Percentiles rank a stretch among this genome's conserved stretches.
Conservation (phyloP, 2,329 filamentous ascomycete genomes). For the Botrytis squamosa region DNA sequence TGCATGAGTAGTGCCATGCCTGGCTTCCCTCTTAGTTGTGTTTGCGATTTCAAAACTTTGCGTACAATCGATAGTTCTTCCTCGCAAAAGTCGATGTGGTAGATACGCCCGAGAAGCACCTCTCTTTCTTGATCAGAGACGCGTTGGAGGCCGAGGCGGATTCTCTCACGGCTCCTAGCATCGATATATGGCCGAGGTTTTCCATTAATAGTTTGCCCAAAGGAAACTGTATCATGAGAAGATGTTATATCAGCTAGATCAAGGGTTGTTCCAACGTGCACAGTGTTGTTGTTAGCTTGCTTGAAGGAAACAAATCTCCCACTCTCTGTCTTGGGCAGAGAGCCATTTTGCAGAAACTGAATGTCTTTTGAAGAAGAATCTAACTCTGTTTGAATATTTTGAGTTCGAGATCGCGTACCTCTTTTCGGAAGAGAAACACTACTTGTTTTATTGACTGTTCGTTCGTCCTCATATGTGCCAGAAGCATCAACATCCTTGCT, state of each 20-base stretch:
- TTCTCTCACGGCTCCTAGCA: constrained; percentile 4
- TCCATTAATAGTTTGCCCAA: background rate
- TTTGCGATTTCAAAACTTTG: background rate
- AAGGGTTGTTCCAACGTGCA: background rate
- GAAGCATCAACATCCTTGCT: background rate
- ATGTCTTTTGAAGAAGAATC: background rate
- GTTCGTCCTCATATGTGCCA: background rate
- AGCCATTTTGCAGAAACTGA: background rate
- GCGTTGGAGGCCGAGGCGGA: constrained; percentile 23
- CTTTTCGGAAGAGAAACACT: background rate
- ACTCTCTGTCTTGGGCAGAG: background rate
- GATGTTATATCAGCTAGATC: background rate
- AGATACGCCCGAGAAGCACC: constrained; percentile 1
- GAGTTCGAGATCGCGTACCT: background rate
- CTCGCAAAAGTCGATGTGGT: constrained; percentile 28
- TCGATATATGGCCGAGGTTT: constrained; percentile 23
- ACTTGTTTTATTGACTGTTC: background rate
- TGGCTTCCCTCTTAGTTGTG: constrained; percentile 10
- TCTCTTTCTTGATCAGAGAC: constrained; percentile 4
- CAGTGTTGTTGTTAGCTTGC: background rate
- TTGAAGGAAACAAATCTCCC: background rate
- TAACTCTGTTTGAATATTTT: background rate
- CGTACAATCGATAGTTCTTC: constrained; percentile 23
- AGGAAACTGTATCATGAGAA: background rate
- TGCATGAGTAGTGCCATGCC: constrained; percentile 2